phyloP scores from a whole-genome alignment of 139 green algal species.

The Tetraselmis striata region DNA sequence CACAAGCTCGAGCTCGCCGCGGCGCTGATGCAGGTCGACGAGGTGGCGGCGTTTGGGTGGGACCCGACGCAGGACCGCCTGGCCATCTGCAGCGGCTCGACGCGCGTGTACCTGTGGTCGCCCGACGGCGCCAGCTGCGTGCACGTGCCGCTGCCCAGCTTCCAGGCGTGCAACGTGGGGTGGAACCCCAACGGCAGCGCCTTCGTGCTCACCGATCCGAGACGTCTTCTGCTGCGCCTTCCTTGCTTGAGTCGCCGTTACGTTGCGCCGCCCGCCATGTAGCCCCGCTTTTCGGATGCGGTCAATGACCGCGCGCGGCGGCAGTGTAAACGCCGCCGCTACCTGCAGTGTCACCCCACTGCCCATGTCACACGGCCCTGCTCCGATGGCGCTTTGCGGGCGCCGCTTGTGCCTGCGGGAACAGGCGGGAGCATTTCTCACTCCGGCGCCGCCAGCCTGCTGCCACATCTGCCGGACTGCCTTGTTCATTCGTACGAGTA shows the following conservation, averaged over 20 bases:
- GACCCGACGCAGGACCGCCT: constrained; percentile 37
- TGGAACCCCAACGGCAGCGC: constrained; percentile 44
- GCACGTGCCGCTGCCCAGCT: constrained; percentile 63
- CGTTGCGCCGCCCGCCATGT: too few species aligned
- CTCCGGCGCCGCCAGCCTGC: too few species aligned
- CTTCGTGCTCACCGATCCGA: constrained; percentile 49
- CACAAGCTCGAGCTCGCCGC: constrained; percentile 44
- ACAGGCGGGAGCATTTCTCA: too few species aligned
- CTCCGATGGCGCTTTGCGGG: too few species aligned
- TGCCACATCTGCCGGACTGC: too few species aligned
- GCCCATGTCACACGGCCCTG: too few species aligned
- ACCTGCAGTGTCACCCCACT: too few species aligned
- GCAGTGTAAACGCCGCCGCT: too few species aligned
- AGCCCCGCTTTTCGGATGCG: too few species aligned
- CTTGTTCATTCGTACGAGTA: too few species aligned
- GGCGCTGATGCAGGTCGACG: constrained; percentile 54
- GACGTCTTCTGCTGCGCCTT: constrained; percentile 67
- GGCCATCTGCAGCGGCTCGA: constrained; percentile 38
- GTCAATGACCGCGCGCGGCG: too few species aligned
- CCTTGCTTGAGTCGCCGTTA: constrained; percentile 22
- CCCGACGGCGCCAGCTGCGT: constrained; percentile 70
- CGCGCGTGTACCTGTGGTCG: constrained; percentile 75
- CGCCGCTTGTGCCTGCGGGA: too few species aligned
- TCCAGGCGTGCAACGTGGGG: constrained; percentile 38
- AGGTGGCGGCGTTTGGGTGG: constrained; percentile 51